phyloP scores from a whole-genome alignment of 2,329 filamentous ascomycete species.

The Orbilia ellipsospora region DNA sequence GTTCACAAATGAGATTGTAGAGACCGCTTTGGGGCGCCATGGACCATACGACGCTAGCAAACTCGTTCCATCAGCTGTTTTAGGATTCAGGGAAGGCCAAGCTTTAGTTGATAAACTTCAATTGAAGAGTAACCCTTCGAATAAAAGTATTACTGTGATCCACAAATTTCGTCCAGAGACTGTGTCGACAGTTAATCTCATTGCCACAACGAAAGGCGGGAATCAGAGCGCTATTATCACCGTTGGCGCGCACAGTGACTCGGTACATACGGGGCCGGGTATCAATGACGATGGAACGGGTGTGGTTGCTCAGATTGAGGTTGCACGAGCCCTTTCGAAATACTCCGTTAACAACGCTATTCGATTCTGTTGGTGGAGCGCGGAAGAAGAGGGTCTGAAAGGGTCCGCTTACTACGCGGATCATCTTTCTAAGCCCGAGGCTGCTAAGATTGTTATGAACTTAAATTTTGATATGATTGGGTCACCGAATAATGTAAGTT shows the following conservation, averaged over 20 bases:
- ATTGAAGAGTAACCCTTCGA: too few relatives aligned
- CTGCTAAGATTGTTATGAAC: slow-evolving; percentile 59
- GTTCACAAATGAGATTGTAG: too few relatives aligned
- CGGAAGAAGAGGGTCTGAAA: slow-evolving; percentile 59
- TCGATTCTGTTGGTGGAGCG: slow-evolving; percentile 61
- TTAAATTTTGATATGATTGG: slow-evolving; percentile 63
- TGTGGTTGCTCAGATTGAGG: slow-evolving; percentile 60
- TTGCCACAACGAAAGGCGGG: slow-evolving; percentile 19
- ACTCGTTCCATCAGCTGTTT: too few relatives aligned
- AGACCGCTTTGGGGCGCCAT: too few relatives aligned
- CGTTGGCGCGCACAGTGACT: slow-evolving; percentile 61
- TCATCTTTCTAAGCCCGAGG: slow-evolving; percentile 56
- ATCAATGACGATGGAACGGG: slow-evolving; percentile 61
- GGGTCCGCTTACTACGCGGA: slow-evolving; percentile 61
- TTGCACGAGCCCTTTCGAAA: slow-evolving; percentile 54
- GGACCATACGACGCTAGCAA: too few relatives aligned
- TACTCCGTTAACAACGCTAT: slow-evolving; percentile 59
- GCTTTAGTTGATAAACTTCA: too few relatives aligned
- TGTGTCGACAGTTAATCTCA: slow-evolving; percentile 57
- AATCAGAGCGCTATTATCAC: slow-evolving; percentile 40
- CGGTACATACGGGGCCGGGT: slow-evolving; percentile 60
- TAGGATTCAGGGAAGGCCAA: too few relatives aligned
- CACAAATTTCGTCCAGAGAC: too few relatives aligned
- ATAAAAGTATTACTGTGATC: too few relatives aligned
- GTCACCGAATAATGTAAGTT: too few relatives aligned